Evolutionary conservation across 2,329 filamentous ascomycete species (phyloP).

Genomic region (Hyphodiscus sp.): DNA sequence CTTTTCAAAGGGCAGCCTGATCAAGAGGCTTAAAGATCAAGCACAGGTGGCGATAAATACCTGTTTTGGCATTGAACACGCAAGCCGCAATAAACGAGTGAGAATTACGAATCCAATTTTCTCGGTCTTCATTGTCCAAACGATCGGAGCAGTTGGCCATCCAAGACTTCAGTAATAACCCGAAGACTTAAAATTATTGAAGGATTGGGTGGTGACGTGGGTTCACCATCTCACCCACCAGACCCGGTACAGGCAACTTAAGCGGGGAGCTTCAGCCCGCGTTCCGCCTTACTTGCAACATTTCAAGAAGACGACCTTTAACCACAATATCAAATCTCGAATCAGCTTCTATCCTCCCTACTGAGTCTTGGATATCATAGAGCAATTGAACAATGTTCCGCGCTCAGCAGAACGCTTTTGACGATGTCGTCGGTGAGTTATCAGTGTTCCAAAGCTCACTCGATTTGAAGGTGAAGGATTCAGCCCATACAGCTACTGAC

Average conservation of each 20-base stretch:
- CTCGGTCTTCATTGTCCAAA: too few species aligned
- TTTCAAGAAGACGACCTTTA: conserved; percentile 20
- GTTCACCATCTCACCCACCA: background rate
- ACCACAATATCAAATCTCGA: background rate
- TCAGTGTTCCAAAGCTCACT: too few species aligned
- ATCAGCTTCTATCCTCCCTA: background rate
- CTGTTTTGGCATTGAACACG: background rate
- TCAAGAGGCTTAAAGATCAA: background rate
- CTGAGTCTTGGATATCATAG: conserved; percentile 3
- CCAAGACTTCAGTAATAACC: too few species aligned
- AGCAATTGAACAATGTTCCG: conserved; percentile 43
- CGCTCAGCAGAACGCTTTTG: conserved; percentile 60
- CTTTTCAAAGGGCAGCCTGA: background rate
- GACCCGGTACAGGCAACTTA: background rate
- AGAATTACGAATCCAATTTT: too few species aligned
- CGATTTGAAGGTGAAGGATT: background rate
- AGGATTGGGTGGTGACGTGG: background rate
- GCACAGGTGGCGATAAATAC: background rate
- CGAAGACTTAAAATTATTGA: too few species aligned
- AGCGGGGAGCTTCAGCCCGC: conserved; percentile 12
- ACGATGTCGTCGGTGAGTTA: conserved; percentile 60
- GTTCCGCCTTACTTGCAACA: background rate
- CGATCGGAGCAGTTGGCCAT: too few species aligned
- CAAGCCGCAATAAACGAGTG: background rate
- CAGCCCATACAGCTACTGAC: conserved; percentile 11